Base-by-base conservation (phyloP, 768 basidiomycete genomes). In the Mycena albidolilacea region DNA sequence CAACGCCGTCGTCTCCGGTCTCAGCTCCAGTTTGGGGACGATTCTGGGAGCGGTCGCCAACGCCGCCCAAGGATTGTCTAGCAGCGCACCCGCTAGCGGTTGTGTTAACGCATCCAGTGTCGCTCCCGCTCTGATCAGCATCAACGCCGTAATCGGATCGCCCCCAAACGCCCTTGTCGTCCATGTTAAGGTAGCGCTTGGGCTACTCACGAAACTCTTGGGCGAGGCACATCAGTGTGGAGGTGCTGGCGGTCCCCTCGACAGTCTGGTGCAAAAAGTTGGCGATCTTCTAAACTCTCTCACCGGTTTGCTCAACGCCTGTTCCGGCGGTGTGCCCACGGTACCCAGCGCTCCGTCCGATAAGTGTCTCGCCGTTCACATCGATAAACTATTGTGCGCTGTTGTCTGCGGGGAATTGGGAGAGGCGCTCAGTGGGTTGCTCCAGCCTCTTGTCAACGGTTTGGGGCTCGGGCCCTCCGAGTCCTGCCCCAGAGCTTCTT, bases 341-440 rank as follows among this genome's bases (percentile, higher is more conserved):
- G 66, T 69, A 3, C 68, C 72, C 7, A 61, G 50, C 5, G n/a
- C 50, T 19, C n/a, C 52, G 5, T 19, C 66, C 11, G 48, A 30
- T 2, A 19, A n/a, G 3, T 75, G 73, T 57, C 60, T 67, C 66
- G 11, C 7, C 41, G 65, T 66, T 19, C 23, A 50, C 44, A 23
- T 75, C 7, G 68, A 66, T 50, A 14, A 19, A 12, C 17, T 75
- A 19, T 48, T 67, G 7, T 21, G 48, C 38, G n/a, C 63, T 38
- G 7, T 41, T 15, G 38, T 71, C 9, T 75, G 74, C 41, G 73
- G 69, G 7, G 5, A 43, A 10, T 38, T 71, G 50, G 58, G 58
- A 41, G 9, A 12, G 11, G 11, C 9, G 9, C 61, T 72, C 48
- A 35, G 44, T 7, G 10, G 19, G 5, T 6, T 23, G 9, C 9